Base-by-base conservation (phyloP, 2,329 filamentous ascomycete species). In the Diplodia scrobiculata region DNA sequence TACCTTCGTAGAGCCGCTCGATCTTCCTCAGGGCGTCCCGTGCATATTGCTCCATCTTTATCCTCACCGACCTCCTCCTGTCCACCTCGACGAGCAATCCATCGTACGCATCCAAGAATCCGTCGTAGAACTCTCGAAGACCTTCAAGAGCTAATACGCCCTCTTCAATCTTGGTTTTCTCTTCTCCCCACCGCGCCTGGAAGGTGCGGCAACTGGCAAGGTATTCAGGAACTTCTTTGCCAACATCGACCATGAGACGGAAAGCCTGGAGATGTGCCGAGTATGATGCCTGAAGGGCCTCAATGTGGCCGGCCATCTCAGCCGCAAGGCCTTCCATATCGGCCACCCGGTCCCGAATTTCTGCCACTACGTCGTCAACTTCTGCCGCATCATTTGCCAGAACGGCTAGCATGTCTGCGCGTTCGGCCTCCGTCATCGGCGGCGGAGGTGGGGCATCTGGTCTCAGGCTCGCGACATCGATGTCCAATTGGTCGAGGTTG, bases 81-180 rank as follows among this genome's bases (percentile, higher is more conserved):
- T 90, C 89, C 5, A 92, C 89, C 76, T 99, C 95, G 1, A 96
- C 84, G 27, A 97, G 84, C 13, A 99, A 81, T 21, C 89, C 88
- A 70, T 92, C 90, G 73, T 99, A 98, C 0, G 92, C 91, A 63
- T 87, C 85, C 21, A 91, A 84, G 72, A 98, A 99, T 19, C 89
- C 88, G 68, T 94, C 90, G 77, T 97, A 98, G 72, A 97, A 91
- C n/a, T 86, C 82, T 11, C 87, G 84, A 72, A 97, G 85, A 25
- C 87, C 86, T 62, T 89, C 87, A 77, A 98, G 89, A 72, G 96
- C 91, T 10, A 84, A 81, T 48, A 97, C 75, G 27, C 76, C 76
- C 36, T 85, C 71, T 88, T 90, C 82, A 27, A 98, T 90, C 19
- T 83, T 84, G 3, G 86, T 84, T 69, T 89, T 88, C 70, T 96